Evolutionary conservation across 169 alveolate species (phyloP).

Genomic region (Cryptosporidium parvum): DNA sequence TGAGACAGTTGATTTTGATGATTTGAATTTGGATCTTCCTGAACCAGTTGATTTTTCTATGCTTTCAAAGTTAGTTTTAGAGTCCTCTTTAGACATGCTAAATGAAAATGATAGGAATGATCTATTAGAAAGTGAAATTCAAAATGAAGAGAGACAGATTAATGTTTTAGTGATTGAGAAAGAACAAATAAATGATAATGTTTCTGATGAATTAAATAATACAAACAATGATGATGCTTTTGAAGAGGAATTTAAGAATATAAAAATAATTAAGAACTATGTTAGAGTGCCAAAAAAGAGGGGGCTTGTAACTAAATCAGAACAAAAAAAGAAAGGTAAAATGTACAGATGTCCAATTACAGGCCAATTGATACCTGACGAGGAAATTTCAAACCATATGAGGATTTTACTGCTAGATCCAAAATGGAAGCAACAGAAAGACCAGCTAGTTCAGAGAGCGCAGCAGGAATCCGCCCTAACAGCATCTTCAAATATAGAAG

Average conservation of each 20-base stretch:
- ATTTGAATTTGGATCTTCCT: slow-evolving; percentile 12
- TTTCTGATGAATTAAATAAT: slow-evolving; percentile 41
- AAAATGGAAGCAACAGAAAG: slow-evolving; percentile 94
- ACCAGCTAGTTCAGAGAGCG: slow-evolving; percentile 88
- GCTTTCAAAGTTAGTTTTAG: slow-evolving; percentile 45
- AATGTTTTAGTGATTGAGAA: slow-evolving; percentile 47
- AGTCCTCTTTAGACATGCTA: slow-evolving; percentile 49
- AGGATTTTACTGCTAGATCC: slow-evolving; percentile 95
- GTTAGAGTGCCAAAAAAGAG: slow-evolving; percentile 82
- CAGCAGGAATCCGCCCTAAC: slow-evolving; percentile 89
- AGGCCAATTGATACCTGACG: slow-evolving; percentile 91
- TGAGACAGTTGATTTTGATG: slow-evolving; percentile 77
- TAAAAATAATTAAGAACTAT: slow-evolving; percentile 86
- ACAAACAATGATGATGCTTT: slow-evolving; percentile 21
- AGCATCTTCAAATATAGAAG: slow-evolving; percentile 88
- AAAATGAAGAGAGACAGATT: slow-evolving; percentile 70
- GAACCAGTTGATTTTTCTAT: slow-evolving; percentile 66
- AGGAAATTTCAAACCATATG: slow-evolving; percentile 94
- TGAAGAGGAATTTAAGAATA: slow-evolving; percentile 84
- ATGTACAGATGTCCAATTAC: slow-evolving; percentile 96
- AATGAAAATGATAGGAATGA: slow-evolving; percentile 72
- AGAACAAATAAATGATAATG: slow-evolving; percentile 60
- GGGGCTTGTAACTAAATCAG: slow-evolving; percentile 75
- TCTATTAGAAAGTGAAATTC: slow-evolving; percentile 62
- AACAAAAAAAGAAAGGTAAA: slow-evolving; percentile 35